A percentile compares a stretch with the other conserved stretches of the same genome.
Conservation (phyloP, 257 asterid genomes). For the Prunella vulgaris region DNA sequence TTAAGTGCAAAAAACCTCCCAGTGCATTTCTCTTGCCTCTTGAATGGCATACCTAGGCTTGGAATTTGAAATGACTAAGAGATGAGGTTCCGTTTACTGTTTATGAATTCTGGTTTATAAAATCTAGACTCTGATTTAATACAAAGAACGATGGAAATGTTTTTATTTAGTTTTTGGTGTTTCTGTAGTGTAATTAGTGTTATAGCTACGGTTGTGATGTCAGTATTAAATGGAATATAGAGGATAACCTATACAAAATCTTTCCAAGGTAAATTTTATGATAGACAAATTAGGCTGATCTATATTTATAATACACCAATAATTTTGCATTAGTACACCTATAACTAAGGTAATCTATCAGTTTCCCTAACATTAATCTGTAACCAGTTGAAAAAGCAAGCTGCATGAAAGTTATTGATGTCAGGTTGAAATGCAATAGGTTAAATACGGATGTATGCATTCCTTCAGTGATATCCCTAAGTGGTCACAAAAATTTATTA, state of each 20-base stretch:
- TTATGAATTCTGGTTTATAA: neutral
- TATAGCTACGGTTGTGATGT: neutral
- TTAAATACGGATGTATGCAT: neutral
- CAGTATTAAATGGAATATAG: neutral
- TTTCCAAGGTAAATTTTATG: neutral
- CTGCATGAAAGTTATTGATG: neutral
- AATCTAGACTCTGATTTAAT: neutral
- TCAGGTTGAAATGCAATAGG: conserved; percentile 4
- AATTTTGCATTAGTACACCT: neutral
- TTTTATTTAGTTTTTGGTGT: neutral
- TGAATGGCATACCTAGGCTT: neutral
- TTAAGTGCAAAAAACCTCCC: neutral
- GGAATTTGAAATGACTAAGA: neutral
- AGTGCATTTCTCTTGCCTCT: neutral
- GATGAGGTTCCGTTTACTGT: neutral
- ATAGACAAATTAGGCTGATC: neutral
- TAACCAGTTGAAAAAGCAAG: neutral
- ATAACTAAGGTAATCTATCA: neutral
- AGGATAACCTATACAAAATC: neutral
- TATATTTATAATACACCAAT: neutral
- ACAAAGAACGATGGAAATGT: neutral
- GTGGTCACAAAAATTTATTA: neutral
- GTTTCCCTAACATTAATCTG: neutral
- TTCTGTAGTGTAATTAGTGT: neutral
- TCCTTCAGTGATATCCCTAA: neutral